Evolutionary conservation across 495 filamentous ascomycete genomes (phyloP).

Genomic region (Daldinia decipiens): DNA sequence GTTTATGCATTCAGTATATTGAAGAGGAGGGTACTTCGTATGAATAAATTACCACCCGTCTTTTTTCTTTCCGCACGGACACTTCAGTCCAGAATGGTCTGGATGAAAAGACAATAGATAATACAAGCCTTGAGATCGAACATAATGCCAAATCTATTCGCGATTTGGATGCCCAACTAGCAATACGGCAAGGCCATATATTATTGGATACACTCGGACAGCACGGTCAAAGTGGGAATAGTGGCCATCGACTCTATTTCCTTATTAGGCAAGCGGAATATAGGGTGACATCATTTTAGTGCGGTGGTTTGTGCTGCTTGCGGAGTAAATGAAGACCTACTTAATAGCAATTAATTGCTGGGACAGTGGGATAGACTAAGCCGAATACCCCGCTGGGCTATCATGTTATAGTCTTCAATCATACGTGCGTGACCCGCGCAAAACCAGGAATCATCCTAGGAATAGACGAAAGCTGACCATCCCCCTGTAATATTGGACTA

Average conservation of each 20-base stretch:
- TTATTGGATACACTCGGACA: slow-evolving; percentile 33
- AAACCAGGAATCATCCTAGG: slow-evolving; percentile 41
- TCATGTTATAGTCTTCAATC: slow-evolving; percentile 15
- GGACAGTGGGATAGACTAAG: slow-evolving; percentile 22
- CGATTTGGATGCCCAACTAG: slow-evolving; percentile 25
- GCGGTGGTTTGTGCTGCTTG: slow-evolving; percentile 13
- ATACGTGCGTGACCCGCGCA: slow-evolving; percentile 40
- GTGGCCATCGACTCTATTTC: slow-evolving; percentile 19
- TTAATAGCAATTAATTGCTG: slow-evolving; percentile 35
- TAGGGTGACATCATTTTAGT: slow-evolving; percentile 30
- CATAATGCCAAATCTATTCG: slow-evolving; percentile 13
- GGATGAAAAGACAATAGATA: background rate
- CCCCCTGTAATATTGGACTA: slow-evolving; percentile 30
- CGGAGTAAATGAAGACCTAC: slow-evolving; percentile 40
- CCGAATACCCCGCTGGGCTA: slow-evolving; percentile 33
- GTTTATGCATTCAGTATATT: background rate
- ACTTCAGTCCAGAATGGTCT: background rate
- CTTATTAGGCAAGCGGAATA: slow-evolving; percentile 34
- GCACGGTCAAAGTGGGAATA: slow-evolving; percentile 32
- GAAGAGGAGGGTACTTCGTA: background rate
- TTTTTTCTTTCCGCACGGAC: background rate
- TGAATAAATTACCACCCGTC: background rate
- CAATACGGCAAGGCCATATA: slow-evolving; percentile 17
- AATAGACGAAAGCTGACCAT: slow-evolving; percentile 36
- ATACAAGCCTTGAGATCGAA: slow-evolving; percentile 1